phyloP scores from a whole-genome alignment of 108 stramenopile genomes.

The Parmales sp. region DNA sequence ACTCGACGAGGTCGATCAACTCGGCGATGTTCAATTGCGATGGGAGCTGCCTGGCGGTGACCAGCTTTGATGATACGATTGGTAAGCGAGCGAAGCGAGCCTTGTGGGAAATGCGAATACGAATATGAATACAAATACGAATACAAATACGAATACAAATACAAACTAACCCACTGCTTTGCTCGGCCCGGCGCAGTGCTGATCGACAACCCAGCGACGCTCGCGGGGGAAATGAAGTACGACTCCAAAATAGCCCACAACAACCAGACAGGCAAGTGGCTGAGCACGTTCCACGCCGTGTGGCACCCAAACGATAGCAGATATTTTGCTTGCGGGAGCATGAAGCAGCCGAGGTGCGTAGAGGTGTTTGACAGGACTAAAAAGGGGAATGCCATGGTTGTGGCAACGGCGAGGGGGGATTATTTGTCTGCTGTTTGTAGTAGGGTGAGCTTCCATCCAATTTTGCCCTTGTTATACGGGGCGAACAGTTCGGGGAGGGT shows the following conservation, averaged over 20 bases:
- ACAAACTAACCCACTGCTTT: not conserved
- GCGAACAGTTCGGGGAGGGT: constrained; percentile 69
- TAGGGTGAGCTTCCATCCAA: constrained; percentile 71
- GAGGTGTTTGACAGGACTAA: constrained; percentile 46
- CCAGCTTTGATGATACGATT: too few relatives aligned
- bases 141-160: too few relatives aligned
- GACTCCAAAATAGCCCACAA: constrained; percentile 47
- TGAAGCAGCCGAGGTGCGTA: constrained; percentile 55
- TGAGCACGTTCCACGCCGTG: constrained; percentile 14
- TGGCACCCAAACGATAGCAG: constrained; percentile 27
- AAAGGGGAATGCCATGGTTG: not conserved
- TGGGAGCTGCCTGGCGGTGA: constrained; percentile 48
- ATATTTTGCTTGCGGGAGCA: constrained; percentile 65
- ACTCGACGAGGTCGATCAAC: constrained; percentile 49
- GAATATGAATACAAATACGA: too few relatives aligned
- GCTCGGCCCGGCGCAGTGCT: not conserved
- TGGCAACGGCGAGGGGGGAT: constrained; percentile 50
- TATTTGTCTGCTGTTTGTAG: constrained; percentile 59
- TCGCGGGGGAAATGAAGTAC: not conserved
- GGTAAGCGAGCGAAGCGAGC: too few relatives aligned
- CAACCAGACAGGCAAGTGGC: constrained; percentile 69
- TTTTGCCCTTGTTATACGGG: constrained; percentile 45
- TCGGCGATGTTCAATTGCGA: constrained; percentile 65
- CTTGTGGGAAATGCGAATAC: too few relatives aligned
- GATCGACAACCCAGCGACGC: too few relatives aligned